phyloP scores from a whole-genome alignment of 345 rosid species.

The Durio zibethinus region DNA sequence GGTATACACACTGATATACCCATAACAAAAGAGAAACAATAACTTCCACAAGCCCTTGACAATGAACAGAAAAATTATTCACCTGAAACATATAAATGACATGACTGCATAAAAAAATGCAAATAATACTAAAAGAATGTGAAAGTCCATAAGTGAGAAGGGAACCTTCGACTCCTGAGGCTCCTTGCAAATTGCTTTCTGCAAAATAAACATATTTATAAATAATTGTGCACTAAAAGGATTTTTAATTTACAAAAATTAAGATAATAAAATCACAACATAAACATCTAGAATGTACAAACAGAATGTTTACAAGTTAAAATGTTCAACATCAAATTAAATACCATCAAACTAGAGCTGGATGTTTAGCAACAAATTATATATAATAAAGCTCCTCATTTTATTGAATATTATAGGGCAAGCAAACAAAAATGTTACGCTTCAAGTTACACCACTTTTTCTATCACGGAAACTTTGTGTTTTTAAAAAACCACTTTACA shows the following conservation, averaged over 20 bases:
- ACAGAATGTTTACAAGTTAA: slow-evolving; percentile 2
- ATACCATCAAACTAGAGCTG: background rate
- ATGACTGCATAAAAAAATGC: background rate
- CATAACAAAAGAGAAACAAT: slow-evolving; percentile 4
- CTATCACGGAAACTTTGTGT: background rate
- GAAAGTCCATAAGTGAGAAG: slow-evolving; percentile 4
- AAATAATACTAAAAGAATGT: background rate
- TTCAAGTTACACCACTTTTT: background rate
- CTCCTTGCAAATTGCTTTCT: slow-evolving; percentile 82
- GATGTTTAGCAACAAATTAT: background rate
- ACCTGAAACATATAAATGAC: background rate
- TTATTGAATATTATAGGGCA: background rate
- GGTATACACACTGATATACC: background rate
- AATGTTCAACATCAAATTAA: background rate
- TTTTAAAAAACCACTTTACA: background rate
- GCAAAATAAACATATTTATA: slow-evolving; percentile 25
- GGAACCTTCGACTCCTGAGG: slow-evolving; percentile 81
- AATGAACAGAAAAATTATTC: background rate
- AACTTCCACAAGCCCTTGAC: slow-evolving; percentile 6
- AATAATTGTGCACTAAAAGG: background rate
- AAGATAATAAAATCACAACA: background rate
- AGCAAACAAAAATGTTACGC: background rate
- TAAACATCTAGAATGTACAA: background rate
- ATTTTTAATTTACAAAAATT: background rate
- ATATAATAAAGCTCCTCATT: background rate